These are phyloP conservation scores for Dendrobium officinale DNA, from an alignment of 106 monocot species.

Conservation along the genomic window DNA sequence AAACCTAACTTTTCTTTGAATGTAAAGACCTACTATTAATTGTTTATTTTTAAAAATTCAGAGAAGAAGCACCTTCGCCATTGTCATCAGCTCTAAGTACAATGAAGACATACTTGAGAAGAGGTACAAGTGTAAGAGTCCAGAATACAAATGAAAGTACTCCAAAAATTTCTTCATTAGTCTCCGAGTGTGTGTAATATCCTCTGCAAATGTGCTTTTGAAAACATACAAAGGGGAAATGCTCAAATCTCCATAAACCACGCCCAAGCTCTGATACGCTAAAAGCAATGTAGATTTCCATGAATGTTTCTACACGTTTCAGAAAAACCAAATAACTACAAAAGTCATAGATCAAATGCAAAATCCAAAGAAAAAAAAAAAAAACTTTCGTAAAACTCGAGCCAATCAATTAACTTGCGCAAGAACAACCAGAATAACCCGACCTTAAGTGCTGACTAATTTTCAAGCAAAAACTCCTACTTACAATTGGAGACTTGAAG, in stretches of 20 bases:
- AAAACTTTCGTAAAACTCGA: neutral
- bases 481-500: slow-evolving; percentile 3
- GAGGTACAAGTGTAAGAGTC: slow-evolving; percentile 45
- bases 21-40: neutral
- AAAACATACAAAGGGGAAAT: slow-evolving; percentile 42
- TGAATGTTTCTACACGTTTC: slow-evolving; percentile 26
- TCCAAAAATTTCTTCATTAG: slow-evolving; percentile 35
- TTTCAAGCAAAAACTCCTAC: too few species aligned
- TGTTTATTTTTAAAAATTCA: neutral
- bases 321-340: neutral
- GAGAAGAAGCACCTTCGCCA: slow-evolving; percentile 24
- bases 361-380: neutral
- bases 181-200: slow-evolving; percentile 32
- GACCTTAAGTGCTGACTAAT: too few species aligned
- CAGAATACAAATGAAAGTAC: slow-evolving; percentile 44
- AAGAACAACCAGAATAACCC: too few species aligned
- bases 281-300: slow-evolving; percentile 34
- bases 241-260: slow-evolving; percentile 45
- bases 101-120: slow-evolving; percentile 44
- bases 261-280: slow-evolving; percentile 43
- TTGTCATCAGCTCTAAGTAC: slow-evolving; percentile 51
- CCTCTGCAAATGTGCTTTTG: slow-evolving; percentile 44
- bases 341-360: neutral
- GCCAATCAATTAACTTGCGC: too few species aligned
- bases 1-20: neutral